Evolutionary conservation across 768 basidiomycete genomes (phyloP).

Genomic region (Mycena vitilis): DNA sequence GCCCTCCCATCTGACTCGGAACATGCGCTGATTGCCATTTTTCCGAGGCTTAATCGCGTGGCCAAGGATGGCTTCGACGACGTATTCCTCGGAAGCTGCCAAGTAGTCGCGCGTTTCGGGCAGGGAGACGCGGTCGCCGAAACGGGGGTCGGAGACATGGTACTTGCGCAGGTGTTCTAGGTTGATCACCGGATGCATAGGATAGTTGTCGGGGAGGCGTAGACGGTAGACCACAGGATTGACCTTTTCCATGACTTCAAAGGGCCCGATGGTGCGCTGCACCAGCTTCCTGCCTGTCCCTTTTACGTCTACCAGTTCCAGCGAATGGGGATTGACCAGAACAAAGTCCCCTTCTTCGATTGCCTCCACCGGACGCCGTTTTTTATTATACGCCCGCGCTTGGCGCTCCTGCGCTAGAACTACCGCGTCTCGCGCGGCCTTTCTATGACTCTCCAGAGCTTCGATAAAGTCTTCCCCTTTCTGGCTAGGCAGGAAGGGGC

Average conservation of each 20-base stretch:
- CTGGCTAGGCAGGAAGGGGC: slow-evolving; percentile 27
- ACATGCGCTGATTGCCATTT: slow-evolving; percentile 29
- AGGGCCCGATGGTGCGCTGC: slow-evolving; percentile 39
- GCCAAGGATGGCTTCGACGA: slow-evolving; percentile 34
- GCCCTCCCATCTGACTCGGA: slow-evolving; percentile 38
- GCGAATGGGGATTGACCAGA: slow-evolving; percentile 41
- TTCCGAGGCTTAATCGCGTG: slow-evolving; percentile 7
- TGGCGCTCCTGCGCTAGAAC: slow-evolving; percentile 40
- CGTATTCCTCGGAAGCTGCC: slow-evolving; percentile 26
- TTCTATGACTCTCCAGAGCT: slow-evolving; percentile 15
- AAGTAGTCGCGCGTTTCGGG: slow-evolving; percentile 35
- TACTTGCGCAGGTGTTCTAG: slow-evolving; percentile 41
- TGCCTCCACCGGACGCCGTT: slow-evolving; percentile 24
- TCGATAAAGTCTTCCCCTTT: slow-evolving; percentile 26
- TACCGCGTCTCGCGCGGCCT: slow-evolving; percentile 33
- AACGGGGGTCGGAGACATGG: slow-evolving; percentile 15
- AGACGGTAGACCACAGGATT: slow-evolving; percentile 41
- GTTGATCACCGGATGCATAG: slow-evolving; percentile 42
- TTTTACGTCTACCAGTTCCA: slow-evolving; percentile 38
- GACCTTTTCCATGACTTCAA: slow-evolving; percentile 41
- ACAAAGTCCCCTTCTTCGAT: slow-evolving; percentile 31
- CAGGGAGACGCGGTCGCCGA: slow-evolving; percentile 29
- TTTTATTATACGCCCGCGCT: slow-evolving; percentile 38
- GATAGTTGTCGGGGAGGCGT: slow-evolving; percentile 39
- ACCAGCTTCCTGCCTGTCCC: slow-evolving; percentile 42